Evolutionary conservation across 192 early-diverging fungal genomes (phyloP).

Genomic region (Rhizophagus clarus): DNA sequence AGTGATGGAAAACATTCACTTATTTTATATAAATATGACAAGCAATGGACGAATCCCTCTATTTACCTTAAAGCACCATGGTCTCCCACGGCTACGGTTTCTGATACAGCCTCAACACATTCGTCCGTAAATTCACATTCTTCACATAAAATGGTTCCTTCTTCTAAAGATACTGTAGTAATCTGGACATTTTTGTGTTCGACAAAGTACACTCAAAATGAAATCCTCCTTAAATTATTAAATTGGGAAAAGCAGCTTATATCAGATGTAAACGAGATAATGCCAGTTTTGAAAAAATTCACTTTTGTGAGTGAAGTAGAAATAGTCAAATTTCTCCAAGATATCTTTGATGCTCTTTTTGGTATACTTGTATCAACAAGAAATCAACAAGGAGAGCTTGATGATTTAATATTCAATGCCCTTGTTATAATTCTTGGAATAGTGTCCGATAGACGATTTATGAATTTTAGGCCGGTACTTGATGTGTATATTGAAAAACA

Average conservation of each 20-base stretch:
- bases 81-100: constrained; percentile 36
- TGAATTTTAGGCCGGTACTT: constrained; percentile 56
- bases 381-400: constrained; percentile 39
- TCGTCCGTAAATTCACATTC: constrained; percentile 20
- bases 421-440: constrained; percentile 61
- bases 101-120: constrained; percentile 3
- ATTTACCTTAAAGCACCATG: constrained; percentile 57
- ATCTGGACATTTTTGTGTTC: constrained; percentile 65
- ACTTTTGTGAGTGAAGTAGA: constrained; percentile 65
- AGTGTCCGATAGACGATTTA: constrained; percentile 63
- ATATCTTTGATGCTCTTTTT: constrained; percentile 66
- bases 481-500: constrained; percentile 62
- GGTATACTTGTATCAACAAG: constrained; percentile 50
- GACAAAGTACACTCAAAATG: constrained; percentile 67
- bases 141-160: constrained; percentile 19
- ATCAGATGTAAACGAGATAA: constrained; percentile 38
- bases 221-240: constrained; percentile 61
- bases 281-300: constrained; percentile 49
- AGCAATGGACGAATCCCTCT: constrained; percentile 37
- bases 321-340: constrained; percentile 67
- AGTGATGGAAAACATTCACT: constrained; percentile 62
- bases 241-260: constrained; percentile 56
- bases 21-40: constrained; percentile 65
- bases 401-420: constrained; percentile 50
- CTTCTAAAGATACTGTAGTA: constrained; percentile 47